These are phyloP conservation scores for Sophora flavescens DNA, from an alignment of 306 rosid species.

Conservation along the genomic window DNA sequence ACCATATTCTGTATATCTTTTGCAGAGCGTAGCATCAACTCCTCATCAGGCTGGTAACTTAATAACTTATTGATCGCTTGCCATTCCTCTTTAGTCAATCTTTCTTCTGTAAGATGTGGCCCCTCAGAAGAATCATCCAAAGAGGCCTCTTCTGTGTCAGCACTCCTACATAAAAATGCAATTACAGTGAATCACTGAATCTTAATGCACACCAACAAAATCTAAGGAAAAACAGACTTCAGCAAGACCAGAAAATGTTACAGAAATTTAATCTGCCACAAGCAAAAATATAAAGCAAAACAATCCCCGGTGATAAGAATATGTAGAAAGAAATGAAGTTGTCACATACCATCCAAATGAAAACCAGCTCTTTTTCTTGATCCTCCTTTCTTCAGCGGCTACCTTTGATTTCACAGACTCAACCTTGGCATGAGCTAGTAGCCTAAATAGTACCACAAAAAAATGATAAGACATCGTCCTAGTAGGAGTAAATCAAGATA, in stretches of 20 bases:
- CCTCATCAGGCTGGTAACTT: slow-evolving; percentile 88
- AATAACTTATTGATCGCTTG: slow-evolving; percentile 88
- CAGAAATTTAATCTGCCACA: slow-evolving; percentile 34
- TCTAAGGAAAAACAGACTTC: background rate
- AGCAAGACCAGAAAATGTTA: slow-evolving; percentile 13
- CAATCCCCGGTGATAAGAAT: slow-evolving; percentile 19
- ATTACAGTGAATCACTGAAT: slow-evolving; percentile 39
- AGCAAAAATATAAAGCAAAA: slow-evolving; percentile 15
- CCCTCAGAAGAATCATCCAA: slow-evolving; percentile 65
- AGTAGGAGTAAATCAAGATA: background rate
- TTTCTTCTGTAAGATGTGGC: slow-evolving; percentile 64
- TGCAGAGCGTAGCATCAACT: slow-evolving; percentile 57
- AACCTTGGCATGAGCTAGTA: slow-evolving; percentile 97
- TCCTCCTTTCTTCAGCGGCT: slow-evolving; percentile 82
- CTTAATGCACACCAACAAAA: slow-evolving; percentile 21
- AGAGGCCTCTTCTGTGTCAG: slow-evolving; percentile 64
- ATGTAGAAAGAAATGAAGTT: slow-evolving; percentile 23
- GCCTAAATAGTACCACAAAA: slow-evolving; percentile 53
- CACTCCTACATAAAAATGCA: slow-evolving; percentile 56
- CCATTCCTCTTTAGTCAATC: slow-evolving; percentile 93
- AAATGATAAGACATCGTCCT: background rate
- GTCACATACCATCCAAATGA: slow-evolving; percentile 76
- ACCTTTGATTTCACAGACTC: slow-evolving; percentile 92
- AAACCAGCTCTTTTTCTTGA: slow-evolving; percentile 87
- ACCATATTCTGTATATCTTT: slow-evolving; percentile 81